Conservation (phyloP, 805 yeast species). For the Starmerella apicola region DNA sequence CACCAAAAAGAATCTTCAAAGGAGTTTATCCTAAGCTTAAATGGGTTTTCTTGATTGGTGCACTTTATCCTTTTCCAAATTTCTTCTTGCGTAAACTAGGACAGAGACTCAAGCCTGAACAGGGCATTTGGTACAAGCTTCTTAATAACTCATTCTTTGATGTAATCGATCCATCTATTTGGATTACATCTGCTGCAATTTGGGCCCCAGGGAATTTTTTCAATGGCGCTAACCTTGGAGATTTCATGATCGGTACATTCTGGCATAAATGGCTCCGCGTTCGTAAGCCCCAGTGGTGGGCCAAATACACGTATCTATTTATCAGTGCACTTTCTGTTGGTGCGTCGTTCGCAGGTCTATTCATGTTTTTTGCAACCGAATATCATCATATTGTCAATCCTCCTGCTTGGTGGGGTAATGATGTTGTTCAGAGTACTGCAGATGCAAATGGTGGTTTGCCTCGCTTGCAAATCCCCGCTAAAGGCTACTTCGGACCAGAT, state of each 20-base stretch:
- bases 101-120: constrained; percentile 18
- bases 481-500: constrained; percentile 11
- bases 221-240: constrained; percentile 33
- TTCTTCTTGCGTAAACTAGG: too few relatives aligned
- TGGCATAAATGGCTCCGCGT: constrained; percentile 36
- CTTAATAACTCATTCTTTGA: constrained; percentile 12
- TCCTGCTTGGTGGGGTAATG: constrained; percentile 51
- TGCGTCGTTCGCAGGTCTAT: constrained; percentile 36
- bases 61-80: constrained; percentile 20
- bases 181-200: constrained; percentile 5
- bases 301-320: constrained; percentile 38
- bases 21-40: constrained; percentile 47
- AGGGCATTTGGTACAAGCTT: constrained; percentile 32
- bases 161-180: constrained; percentile 12
- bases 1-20: constrained; percentile 34
- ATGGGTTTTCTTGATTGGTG: constrained; percentile 52
- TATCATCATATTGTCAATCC: constrained; percentile 23
- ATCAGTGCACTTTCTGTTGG: constrained; percentile 40
- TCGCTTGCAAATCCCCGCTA: constrained; percentile 1
- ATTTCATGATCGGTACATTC: constrained; percentile 30
- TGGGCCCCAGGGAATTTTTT: constrained; percentile 38
- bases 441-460: constrained; percentile 1
- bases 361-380: constrained; percentile 34
- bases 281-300: constrained; percentile 40
- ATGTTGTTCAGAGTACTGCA: constrained; percentile 1